phyloP scores from a whole-genome alignment of 306 rosid species.

The Canavalia gladiata region DNA sequence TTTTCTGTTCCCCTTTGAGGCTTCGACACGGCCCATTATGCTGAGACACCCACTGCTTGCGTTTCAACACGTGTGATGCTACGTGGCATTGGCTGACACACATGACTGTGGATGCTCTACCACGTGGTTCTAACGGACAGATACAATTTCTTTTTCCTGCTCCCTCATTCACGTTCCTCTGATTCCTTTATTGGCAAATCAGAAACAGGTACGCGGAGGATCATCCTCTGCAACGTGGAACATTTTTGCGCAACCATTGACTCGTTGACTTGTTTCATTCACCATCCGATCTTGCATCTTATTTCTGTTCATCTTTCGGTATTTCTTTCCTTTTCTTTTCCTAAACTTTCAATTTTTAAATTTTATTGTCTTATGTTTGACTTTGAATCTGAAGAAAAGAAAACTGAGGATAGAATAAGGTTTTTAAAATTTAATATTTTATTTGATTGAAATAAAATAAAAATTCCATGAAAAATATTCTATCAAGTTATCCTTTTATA shows the following conservation, averaged over 20 bases:
- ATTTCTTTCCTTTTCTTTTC: background rate
- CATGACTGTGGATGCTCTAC: background rate
- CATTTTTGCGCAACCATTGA: background rate
- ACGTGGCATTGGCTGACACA: conserved; percentile 31
- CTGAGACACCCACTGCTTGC: conserved; percentile 1
- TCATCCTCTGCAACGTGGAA: conserved; percentile 17
- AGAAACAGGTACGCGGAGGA: background rate
- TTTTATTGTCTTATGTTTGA: background rate
- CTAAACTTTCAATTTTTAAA: background rate
- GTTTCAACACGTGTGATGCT: conserved; percentile 48
- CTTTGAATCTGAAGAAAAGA: background rate
- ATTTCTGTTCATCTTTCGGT: background rate
- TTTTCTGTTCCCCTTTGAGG: conserved; percentile 38
- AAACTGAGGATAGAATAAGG: background rate
- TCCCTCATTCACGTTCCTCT: background rate
- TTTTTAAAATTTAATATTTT: too few relatives aligned
- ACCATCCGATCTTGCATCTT: conserved; percentile 6
- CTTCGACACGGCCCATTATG: conserved; percentile 14
- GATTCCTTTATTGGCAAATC: conserved; percentile 30
- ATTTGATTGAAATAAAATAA: background rate
- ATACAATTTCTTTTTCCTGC: background rate
- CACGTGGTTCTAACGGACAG: conserved; percentile 50
- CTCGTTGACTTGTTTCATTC: background rate
- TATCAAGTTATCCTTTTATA: background rate
- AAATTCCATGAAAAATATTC: too few relatives aligned